Conservation (phyloP, 2,329 filamentous ascomycete species). For the Monosporascus sp. region DNA sequence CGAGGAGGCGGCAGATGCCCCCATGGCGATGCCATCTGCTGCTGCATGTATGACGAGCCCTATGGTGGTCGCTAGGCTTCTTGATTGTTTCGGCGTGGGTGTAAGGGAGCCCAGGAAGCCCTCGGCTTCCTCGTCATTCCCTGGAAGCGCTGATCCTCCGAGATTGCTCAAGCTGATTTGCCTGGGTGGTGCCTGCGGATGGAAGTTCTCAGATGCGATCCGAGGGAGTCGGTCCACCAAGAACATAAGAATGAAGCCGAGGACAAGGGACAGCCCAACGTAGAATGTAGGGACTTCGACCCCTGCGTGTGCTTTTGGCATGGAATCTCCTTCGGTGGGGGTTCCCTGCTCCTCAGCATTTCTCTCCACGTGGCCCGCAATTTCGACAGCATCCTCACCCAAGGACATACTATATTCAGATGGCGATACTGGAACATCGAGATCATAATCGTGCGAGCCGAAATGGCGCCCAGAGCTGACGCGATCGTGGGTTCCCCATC, state of each 20-base stretch:
- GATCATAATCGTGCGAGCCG: neutral
- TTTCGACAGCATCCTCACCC: neutral
- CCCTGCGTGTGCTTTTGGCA: constrained; percentile 26
- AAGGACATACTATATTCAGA: neutral
- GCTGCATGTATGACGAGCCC: constrained; percentile 95
- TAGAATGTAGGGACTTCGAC: constrained; percentile 60
- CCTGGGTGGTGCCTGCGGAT: constrained; percentile 61
- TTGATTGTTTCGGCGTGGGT: constrained; percentile 52
- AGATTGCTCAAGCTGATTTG: constrained; percentile 88
- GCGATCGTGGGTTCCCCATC: constrained; percentile 10
- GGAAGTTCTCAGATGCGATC: constrained; percentile 61
- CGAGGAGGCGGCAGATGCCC: constrained; percentile 73
- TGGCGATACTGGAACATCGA: neutral
- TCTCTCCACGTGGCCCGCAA: constrained; percentile 12
- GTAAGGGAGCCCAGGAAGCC: constrained; percentile 54
- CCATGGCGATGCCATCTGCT: constrained; percentile 92
- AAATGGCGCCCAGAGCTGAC: neutral
- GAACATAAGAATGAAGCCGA: constrained; percentile 95
- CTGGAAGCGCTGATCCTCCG: constrained; percentile 41
- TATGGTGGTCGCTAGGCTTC: constrained; percentile 75
- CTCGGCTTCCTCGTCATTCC: constrained; percentile 51
- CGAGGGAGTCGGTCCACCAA: constrained; percentile 82
- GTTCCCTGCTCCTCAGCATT: constrained; percentile 14
- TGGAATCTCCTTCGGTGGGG: constrained; percentile 8
- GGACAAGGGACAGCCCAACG: constrained; percentile 79